Conservation (phyloP, 2,329 filamentous ascomycete genomes). For the Colletotrichum gigasporum region DNA sequence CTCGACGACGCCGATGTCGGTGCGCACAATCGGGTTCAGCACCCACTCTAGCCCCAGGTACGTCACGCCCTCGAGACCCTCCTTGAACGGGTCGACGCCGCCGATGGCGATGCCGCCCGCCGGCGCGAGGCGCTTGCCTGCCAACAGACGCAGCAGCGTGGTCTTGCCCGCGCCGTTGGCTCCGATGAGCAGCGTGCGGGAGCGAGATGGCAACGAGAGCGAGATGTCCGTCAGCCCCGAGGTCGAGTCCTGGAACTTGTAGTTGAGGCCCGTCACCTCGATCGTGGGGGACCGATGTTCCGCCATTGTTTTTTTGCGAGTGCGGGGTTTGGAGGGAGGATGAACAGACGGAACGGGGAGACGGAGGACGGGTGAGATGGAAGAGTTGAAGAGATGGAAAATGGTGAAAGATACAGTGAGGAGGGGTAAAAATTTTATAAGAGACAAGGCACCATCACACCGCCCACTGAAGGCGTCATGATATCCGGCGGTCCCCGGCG, state of each 20-base stretch:
- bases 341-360: neutral
- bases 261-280: constrained; percentile 79
- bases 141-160: constrained; percentile 91
- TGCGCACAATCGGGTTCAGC: constrained; percentile 93
- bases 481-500: constrained; percentile 12
- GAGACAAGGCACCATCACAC: constrained; percentile 16
- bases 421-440: neutral
- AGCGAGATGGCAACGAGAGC: constrained; percentile 81
- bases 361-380: neutral
- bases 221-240: constrained; percentile 79
- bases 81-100: constrained; percentile 90
- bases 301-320: constrained; percentile 37
- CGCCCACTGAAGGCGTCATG: constrained; percentile 30
- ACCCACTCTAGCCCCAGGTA: constrained; percentile 99
- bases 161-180: constrained; percentile 98
- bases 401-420: neutral
- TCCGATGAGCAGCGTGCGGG: constrained; percentile 90
- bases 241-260: constrained; percentile 87
- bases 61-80: constrained; percentile 90
- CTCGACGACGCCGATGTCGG: constrained; percentile 90
- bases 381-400: neutral
- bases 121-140: constrained; percentile 93
- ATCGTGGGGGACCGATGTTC: constrained; percentile 66
- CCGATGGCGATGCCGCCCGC: constrained; percentile 77
- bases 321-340: neutral